phyloP scores from a whole-genome alignment of 2,329 filamentous ascomycete species.

The Sarocladium oryzae region DNA sequence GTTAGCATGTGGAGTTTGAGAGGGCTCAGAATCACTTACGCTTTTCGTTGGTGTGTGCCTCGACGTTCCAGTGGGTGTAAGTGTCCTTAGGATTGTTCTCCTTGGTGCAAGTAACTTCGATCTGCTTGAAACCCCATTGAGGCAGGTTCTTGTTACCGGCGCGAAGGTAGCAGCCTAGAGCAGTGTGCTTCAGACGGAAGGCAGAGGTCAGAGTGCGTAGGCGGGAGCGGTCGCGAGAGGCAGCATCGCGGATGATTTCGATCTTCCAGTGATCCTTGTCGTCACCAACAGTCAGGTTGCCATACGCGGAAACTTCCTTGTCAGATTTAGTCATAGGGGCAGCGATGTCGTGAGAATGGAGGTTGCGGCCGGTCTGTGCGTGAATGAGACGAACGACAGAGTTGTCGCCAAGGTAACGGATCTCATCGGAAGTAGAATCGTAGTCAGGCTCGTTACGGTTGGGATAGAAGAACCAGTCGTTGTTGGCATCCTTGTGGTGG shows the following conservation, averaged over 20 bases:
- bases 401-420: conserved; percentile 72
- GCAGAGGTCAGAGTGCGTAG: conserved; percentile 88
- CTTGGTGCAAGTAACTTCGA: conserved; percentile 93
- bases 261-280: conserved; percentile 97
- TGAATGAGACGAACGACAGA: conserved; percentile 82
- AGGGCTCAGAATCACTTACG: conserved; percentile 49
- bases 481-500: conserved; percentile 99
- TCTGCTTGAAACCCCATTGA: conserved; percentile 99
- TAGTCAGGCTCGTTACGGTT: conserved; percentile 73
- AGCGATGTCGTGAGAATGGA: conserved; percentile 87
- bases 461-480: conserved; percentile 99
- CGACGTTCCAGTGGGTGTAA: conserved; percentile 98
- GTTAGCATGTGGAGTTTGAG: conserved; percentile 22
- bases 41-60: conserved; percentile 89
- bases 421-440: conserved; percentile 57
- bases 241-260: conserved; percentile 85
- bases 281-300: conserved; percentile 90
- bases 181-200: conserved; percentile 78
- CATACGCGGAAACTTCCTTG: conserved; percentile 91
- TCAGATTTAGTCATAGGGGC: conserved; percentile 87
- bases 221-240: conserved; percentile 75
- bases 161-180: conserved; percentile 85
- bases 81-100: conserved; percentile 86
- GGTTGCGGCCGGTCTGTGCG: conserved; percentile 89
- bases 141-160: conserved; percentile 94